Percentiles rank a stretch among this genome's conserved stretches.
Evolutionary conservation across 495 filamentous ascomycete species (phyloP).

Genomic region (Penicillium maclennaniae): DNA sequence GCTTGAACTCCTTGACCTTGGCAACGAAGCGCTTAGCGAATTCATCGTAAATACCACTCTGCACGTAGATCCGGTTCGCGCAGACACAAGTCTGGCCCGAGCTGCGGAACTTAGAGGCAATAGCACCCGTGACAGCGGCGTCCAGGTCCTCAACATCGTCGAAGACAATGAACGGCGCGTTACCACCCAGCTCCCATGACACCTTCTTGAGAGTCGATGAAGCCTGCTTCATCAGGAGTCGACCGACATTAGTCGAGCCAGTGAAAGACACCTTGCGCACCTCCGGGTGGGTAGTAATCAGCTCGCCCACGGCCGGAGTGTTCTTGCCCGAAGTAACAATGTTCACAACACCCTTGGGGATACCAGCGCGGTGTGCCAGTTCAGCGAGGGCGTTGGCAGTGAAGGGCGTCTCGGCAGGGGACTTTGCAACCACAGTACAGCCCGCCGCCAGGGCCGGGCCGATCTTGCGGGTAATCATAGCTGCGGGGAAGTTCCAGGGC

Average conservation of each 20-base stretch:
- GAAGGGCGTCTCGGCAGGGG: conserved; percentile 82
- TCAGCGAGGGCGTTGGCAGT: conserved; percentile 79
- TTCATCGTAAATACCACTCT: conserved; percentile 72
- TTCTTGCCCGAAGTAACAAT: conserved; percentile 69
- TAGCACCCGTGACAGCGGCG: conserved; percentile 67
- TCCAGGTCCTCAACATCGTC: conserved; percentile 80
- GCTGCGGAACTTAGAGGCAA: conserved; percentile 78
- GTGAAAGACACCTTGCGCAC: conserved; percentile 89
- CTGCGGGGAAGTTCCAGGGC: conserved; percentile 93
- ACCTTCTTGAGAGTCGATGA: conserved; percentile 80
- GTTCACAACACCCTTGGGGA: conserved; percentile 82
- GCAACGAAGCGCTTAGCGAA: conserved; percentile 67
- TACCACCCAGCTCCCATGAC: conserved; percentile 83
- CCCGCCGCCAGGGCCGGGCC: conserved; percentile 79
- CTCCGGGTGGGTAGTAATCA: conserved; percentile 64
- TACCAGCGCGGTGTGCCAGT: conserved; percentile 75
- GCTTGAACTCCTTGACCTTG: conserved; percentile 71
- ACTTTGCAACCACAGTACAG: conserved; percentile 83
- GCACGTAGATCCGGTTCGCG: conserved; percentile 82
- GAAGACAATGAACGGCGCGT: conserved; percentile 92
- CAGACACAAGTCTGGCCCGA: conserved; percentile 91
- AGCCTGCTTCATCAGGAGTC: conserved; percentile 80
- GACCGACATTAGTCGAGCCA: conserved; percentile 81
- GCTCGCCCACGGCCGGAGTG: conserved; percentile 68
- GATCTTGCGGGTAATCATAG: conserved; percentile 89